Percentiles rank a stretch among this genome's conserved stretches.
Conservation (phyloP, 352 stramenopile genomes). For the Globisporangium canariense region DNA sequence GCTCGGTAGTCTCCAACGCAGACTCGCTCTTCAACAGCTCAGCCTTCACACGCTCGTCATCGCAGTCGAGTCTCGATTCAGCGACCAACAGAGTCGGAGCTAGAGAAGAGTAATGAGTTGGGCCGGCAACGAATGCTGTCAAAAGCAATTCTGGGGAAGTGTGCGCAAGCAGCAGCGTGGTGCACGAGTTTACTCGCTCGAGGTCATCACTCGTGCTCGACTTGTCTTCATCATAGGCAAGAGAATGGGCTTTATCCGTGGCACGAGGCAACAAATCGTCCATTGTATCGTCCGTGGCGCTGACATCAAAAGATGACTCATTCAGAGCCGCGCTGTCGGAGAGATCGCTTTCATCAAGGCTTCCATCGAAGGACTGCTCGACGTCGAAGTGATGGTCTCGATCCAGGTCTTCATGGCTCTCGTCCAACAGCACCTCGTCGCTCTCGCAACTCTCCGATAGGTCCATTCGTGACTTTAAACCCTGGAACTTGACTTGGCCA, state of each 20-base stretch:
- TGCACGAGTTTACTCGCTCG: neutral
- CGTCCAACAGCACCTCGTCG: slow-evolving; percentile 1
- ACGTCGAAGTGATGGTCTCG: slow-evolving; percentile 4
- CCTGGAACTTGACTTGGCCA: neutral
- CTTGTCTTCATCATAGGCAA: neutral
- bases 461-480: neutral
- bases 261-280: neutral
- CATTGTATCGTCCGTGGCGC: neutral
- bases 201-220: neutral
- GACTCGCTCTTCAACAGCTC: neutral
- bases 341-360: neutral
- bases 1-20: neutral
- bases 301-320: neutral
- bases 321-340: neutral
- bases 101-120: neutral
- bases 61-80: neutral
- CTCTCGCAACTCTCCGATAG: slow-evolving; percentile 10
- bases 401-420: neutral
- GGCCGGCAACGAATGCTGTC: neutral
- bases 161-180: neutral
- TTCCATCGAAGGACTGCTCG: slow-evolving; percentile 6
- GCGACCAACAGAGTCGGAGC: too few relatives aligned
- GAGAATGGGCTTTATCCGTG: neutral
- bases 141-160: neutral
- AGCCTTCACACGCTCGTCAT: neutral